These are phyloP conservation scores for Leavenworthia alabamica DNA, from an alignment of 345 rosid species.

Conservation along the genomic window DNA sequence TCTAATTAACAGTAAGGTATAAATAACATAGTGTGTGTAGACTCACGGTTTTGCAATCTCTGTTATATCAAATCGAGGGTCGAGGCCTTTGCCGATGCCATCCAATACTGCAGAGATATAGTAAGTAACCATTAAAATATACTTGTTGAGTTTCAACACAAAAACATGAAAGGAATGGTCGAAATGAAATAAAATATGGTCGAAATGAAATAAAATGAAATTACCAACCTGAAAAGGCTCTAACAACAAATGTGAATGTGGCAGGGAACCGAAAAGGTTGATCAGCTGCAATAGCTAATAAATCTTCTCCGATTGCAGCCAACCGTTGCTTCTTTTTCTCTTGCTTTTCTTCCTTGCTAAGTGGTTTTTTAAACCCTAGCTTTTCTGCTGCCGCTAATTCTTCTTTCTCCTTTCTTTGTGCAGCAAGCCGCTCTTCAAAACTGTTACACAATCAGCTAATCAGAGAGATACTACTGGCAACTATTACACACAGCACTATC, in stretches of 20 bases:
- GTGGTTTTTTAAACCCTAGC: slow-evolving; percentile 86
- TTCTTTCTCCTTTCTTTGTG: slow-evolving; percentile 88
- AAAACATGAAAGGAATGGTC: not conserved
- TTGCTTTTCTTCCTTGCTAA: slow-evolving; percentile 80
- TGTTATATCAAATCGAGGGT: slow-evolving; percentile 92
- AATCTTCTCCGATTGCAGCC: slow-evolving; percentile 98
- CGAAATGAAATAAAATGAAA: not conserved
- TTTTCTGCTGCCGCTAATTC: slow-evolving; percentile 57
- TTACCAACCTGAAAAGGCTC: slow-evolving; percentile 88
- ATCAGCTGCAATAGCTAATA: slow-evolving; percentile 91
- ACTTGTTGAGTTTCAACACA: not conserved
- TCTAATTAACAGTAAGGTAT: slow-evolving; percentile 4
- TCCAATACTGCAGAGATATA: slow-evolving; percentile 60
- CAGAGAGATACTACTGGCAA: not conserved
- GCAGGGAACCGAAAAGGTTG: slow-evolving; percentile 99
- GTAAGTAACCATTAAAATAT: slow-evolving; percentile 1
- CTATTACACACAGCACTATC: not conserved
- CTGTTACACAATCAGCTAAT: slow-evolving; percentile 35
- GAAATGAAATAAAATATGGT: not conserved
- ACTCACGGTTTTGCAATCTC: slow-evolving; percentile 98
- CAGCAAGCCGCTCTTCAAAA: slow-evolving; percentile 93
- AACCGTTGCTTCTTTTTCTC: slow-evolving; percentile 94
- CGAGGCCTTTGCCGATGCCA: slow-evolving; percentile 99
- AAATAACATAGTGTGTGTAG: slow-evolving; percentile 1
- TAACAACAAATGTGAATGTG: slow-evolving; percentile 95